phyloP scores from a whole-genome alignment of 2,329 filamentous ascomycete genomes.

The Beauveria caledonica region DNA sequence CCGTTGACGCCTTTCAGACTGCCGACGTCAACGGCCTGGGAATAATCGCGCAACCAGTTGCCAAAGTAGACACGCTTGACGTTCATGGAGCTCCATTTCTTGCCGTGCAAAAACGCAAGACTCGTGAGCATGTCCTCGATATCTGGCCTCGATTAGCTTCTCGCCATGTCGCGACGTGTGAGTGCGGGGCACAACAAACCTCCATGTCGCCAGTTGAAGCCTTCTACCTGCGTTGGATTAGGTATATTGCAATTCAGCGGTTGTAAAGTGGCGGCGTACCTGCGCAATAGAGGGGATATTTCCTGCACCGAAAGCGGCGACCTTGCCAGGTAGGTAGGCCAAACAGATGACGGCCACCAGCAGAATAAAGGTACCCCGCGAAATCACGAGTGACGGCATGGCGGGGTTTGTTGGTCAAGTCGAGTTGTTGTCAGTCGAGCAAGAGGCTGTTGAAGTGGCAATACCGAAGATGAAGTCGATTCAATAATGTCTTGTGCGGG shows the following conservation, averaged over 20 bases:
- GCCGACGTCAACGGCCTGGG: constrained; percentile 73
- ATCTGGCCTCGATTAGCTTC: constrained; percentile 34
- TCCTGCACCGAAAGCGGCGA: constrained; percentile 57
- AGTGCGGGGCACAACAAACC: constrained; percentile 28
- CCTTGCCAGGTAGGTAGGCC: constrained; percentile 47
- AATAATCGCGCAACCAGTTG: constrained; percentile 82
- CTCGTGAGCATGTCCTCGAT: constrained; percentile 78
- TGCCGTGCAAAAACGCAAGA: constrained; percentile 66
- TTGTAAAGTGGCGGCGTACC: constrained; percentile 18
- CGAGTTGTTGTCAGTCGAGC: background rate
- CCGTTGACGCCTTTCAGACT: constrained; percentile 72
- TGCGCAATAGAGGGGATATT: constrained; percentile 60
- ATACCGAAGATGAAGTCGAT: background rate
- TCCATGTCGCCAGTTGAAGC: constrained; percentile 63
- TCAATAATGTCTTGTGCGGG: background rate
- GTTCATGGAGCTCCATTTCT: constrained; percentile 77
- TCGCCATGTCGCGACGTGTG: background rate
- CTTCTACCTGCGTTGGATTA: constrained; percentile 46
- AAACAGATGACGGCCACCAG: constrained; percentile 42
- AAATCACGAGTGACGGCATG: constrained; percentile 41
- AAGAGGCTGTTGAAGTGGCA: background rate
- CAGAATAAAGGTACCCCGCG: constrained; percentile 44
- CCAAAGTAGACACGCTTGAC: constrained; percentile 76
- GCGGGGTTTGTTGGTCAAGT: constrained; percentile 5
- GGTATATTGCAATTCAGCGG: background rate